Percentiles rank a stretch among this genome's conserved stretches.
Evolutionary conservation across 139 green algal species (phyloP).

Genomic region (Axilococcus clingmanii): DNA sequence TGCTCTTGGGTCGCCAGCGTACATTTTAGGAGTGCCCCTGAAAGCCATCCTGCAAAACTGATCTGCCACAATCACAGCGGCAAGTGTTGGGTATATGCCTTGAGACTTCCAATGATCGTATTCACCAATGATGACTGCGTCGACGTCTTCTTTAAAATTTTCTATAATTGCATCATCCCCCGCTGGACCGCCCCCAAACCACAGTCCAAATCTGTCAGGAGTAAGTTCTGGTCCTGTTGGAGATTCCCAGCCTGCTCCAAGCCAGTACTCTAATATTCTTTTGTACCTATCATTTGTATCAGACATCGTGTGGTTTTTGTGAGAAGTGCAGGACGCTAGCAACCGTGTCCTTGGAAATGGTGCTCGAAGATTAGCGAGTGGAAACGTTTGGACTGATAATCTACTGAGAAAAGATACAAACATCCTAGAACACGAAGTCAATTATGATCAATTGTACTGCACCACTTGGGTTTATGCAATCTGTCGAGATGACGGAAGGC

Average conservation of each 20-base stretch:
- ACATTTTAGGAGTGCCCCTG: constrained; percentile 23
- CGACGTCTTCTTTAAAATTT: constrained; percentile 6
- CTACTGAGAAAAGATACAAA: too few species aligned
- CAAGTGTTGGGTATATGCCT: constrained; percentile 7
- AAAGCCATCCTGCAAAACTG: constrained; percentile 42
- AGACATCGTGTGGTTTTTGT: too few species aligned
- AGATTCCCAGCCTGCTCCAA: constrained; percentile 12
- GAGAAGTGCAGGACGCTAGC: too few species aligned
- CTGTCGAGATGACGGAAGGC: too few species aligned
- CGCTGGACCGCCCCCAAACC: constrained; percentile 11
- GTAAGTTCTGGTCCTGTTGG: background rate
- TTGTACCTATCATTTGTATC: too few species aligned
- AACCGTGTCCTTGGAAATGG: too few species aligned
- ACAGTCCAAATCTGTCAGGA: constrained; percentile 1
- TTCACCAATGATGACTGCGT: constrained; percentile 9
- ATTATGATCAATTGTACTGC: too few species aligned
- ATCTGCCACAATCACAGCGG: constrained; percentile 43
- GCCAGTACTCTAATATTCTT: too few species aligned
- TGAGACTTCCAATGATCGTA: constrained; percentile 7
- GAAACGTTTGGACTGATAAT: too few species aligned
- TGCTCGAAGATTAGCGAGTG: too few species aligned
- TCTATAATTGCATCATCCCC: constrained; percentile 15
- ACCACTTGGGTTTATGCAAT: too few species aligned
- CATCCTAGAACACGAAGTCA: too few species aligned
- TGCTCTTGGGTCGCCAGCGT: background rate